Evolutionary conservation across 2,329 filamentous ascomycete genomes (phyloP).

Genomic region (Penicillium griseofulvum): DNA sequence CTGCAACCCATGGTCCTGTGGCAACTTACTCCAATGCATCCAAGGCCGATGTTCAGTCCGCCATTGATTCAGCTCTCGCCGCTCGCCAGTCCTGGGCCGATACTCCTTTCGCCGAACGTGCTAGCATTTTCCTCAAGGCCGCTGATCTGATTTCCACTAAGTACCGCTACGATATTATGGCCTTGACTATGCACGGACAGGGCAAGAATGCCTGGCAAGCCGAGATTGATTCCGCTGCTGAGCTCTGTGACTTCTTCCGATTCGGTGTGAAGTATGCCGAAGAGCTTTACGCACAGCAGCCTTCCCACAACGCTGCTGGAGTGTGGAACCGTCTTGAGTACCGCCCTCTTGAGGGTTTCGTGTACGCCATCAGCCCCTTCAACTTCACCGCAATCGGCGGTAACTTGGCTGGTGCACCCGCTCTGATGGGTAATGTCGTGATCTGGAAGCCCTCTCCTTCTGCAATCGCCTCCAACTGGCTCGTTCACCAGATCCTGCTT

Average conservation of each 20-base stretch:
- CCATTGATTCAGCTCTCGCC: conserved; percentile 80
- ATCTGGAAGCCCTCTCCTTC: conserved; percentile 95
- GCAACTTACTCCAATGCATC: conserved; percentile 84
- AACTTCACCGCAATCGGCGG: conserved; percentile 96
- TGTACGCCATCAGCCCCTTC: conserved; percentile 91
- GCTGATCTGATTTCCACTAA: conserved; percentile 87
- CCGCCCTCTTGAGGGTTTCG: conserved; percentile 87
- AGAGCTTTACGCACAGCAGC: conserved; percentile 85
- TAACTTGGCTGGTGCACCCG: conserved; percentile 79
- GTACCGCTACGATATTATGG: conserved; percentile 96
- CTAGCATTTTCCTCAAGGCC: conserved; percentile 92
- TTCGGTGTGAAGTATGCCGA: conserved; percentile 92
- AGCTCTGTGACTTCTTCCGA: conserved; percentile 86
- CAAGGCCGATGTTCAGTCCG: conserved; percentile 68
- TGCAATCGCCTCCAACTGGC: conserved; percentile 85
- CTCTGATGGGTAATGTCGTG: conserved; percentile 89
- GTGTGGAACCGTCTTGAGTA: conserved; percentile 93
- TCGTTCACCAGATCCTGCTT: conserved; percentile 84
- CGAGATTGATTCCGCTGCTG: conserved; percentile 94
- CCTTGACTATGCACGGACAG: conserved; percentile 91
- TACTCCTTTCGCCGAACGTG: conserved; percentile 84
- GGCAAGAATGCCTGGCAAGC: conserved; percentile 99
- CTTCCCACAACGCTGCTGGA: conserved; percentile 74
- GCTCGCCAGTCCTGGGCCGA: conserved; percentile 84
- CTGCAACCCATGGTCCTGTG: conserved; percentile 73